Percentiles rank a stretch among this genome's conserved stretches.
These are phyloP conservation scores for Cladophialophora exuberans DNA, from an alignment of 2,329 filamentous ascomycete species.

Conservation along the genomic window DNA sequence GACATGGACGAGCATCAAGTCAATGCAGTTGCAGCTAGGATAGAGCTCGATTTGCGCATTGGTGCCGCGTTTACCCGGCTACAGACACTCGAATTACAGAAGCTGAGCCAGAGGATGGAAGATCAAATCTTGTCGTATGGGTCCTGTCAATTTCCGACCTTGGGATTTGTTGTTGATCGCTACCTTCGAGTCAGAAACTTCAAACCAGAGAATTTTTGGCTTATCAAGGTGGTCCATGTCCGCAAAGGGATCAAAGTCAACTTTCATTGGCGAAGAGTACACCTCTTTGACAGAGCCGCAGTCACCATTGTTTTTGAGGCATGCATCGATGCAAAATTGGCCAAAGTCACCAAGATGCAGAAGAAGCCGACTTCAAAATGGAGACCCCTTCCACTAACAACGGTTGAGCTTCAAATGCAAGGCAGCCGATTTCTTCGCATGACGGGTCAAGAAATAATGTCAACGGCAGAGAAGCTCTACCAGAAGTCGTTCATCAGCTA, in stretches of 20 bases:
- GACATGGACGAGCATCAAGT: slow-evolving; percentile 83
- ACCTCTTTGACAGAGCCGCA: slow-evolving; percentile 84
- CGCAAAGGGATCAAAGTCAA: slow-evolving; percentile 77
- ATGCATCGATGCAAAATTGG: slow-evolving; percentile 75
- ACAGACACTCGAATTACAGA: slow-evolving; percentile 76
- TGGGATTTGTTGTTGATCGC: slow-evolving; percentile 95
- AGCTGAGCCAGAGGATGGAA: slow-evolving; percentile 68
- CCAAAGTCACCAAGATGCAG: slow-evolving; percentile 80
- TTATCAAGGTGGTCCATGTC: slow-evolving; percentile 79
- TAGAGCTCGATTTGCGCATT: slow-evolving; percentile 90
- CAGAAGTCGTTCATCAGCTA: slow-evolving; percentile 97
- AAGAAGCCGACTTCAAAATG: slow-evolving; percentile 93
- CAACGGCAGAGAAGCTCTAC: slow-evolving; percentile 80
- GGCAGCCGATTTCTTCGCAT: slow-evolving; percentile 87
- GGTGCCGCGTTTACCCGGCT: slow-evolving; percentile 91
- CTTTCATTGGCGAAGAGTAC: slow-evolving; percentile 80
- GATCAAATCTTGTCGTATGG: slow-evolving; percentile 79
- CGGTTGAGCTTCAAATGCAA: slow-evolving; percentile 94
- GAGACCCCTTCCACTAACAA: slow-evolving; percentile 91
- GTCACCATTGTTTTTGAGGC: slow-evolving; percentile 83
- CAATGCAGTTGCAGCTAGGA: slow-evolving; percentile 82
- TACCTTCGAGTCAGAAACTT: slow-evolving; percentile 96
- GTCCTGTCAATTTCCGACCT: slow-evolving; percentile 94
- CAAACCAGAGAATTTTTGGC: slow-evolving; percentile 89
- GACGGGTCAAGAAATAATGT: slow-evolving; percentile 90